Percentiles rank a stretch among this genome's conserved stretches.
These are phyloP conservation scores for Kokia cookei DNA, from an alignment of 441 rosid species.

Conservation along the genomic window DNA sequence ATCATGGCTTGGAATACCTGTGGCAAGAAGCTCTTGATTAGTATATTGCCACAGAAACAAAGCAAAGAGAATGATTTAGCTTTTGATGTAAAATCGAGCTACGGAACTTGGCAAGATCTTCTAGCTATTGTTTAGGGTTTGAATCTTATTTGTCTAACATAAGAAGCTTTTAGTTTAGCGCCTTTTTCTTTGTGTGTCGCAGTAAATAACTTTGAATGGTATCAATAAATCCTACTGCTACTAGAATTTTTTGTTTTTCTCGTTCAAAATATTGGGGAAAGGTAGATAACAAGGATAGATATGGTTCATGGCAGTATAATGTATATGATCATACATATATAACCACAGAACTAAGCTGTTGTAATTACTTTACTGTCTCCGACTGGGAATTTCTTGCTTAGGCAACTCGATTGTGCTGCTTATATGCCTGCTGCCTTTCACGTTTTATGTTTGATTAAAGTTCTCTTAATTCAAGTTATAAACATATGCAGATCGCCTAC, in stretches of 20 bases:
- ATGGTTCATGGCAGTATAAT: background rate
- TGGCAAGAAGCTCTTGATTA: background rate
- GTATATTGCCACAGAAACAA: background rate
- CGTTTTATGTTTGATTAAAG: background rate
- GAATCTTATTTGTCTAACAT: background rate
- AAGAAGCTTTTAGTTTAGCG: background rate
- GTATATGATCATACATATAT: background rate
- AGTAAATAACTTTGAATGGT: background rate
- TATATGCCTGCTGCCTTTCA: background rate
- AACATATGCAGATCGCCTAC: background rate
- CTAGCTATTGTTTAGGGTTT: background rate
- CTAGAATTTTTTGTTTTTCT: background rate
- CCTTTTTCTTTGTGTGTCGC: background rate
- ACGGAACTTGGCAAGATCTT: background rate
- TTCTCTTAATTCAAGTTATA: background rate
- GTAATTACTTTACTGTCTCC: background rate
- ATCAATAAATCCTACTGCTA: background rate
- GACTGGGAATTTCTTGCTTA: background rate
- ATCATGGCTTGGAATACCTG: background rate
- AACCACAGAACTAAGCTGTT: background rate
- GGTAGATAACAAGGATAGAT: background rate
- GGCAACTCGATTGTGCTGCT: background rate
- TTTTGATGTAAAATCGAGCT: constrained; percentile 3
- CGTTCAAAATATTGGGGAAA: background rate
- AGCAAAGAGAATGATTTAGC: background rate